These are phyloP conservation scores for Jackrogersella minutella DNA, from an alignment of 495 filamentous ascomycete genomes.

Conservation along the genomic window DNA sequence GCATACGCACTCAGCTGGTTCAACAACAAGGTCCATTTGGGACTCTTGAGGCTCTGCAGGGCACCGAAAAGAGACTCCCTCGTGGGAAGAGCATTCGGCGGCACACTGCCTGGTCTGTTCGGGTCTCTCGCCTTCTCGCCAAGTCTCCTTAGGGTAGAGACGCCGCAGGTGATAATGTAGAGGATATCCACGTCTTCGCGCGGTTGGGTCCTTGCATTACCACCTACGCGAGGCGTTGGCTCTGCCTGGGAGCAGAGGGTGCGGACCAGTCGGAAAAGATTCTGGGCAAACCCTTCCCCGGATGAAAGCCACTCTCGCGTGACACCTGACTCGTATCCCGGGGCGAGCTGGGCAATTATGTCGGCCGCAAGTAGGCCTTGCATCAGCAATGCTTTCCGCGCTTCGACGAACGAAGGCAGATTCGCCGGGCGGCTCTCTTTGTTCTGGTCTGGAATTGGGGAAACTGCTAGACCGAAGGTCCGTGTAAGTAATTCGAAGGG, in stretches of 20 bases:
- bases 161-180: constrained; percentile 73
- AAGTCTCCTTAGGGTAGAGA: constrained; percentile 73
- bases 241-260: constrained; percentile 69
- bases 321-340: constrained; percentile 72
- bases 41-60: constrained; percentile 62
- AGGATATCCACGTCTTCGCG: constrained; percentile 57
- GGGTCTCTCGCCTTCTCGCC: constrained; percentile 75
- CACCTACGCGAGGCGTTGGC: constrained; percentile 47
- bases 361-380: constrained; percentile 93
- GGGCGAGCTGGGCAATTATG: constrained; percentile 78
- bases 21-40: constrained; percentile 65
- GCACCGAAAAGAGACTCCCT: constrained; percentile 76
- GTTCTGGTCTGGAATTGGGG: constrained; percentile 75
- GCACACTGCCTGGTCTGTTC: constrained; percentile 62
- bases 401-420: constrained; percentile 72
- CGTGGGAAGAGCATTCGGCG: constrained; percentile 70
- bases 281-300: constrained; percentile 83
- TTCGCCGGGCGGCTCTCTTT: constrained; percentile 53
- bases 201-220: constrained; percentile 42
- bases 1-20: constrained; percentile 78
- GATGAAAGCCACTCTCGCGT: constrained; percentile 86
- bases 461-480: constrained; percentile 87
- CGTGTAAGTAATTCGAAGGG: constrained; percentile 86
- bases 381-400: constrained; percentile 84
- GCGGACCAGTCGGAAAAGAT: constrained; percentile 75